A percentile compares a stretch with the other conserved stretches of the same genome.
These are phyloP conservation scores for Puya raimondii DNA, from an alignment of 176 grass and related monocot species.

Conservation along the genomic window DNA sequence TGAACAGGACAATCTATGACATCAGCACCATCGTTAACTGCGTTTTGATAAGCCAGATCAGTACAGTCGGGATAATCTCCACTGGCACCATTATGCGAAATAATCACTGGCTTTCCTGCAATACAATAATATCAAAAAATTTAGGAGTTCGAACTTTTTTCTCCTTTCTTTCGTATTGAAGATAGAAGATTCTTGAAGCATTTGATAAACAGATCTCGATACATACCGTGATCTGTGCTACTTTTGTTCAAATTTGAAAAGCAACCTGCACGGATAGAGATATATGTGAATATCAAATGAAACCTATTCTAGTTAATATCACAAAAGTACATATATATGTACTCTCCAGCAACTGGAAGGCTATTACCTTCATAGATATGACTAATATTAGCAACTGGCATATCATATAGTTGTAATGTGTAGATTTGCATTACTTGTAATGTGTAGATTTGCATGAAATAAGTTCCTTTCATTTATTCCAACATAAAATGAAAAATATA, in stretches of 20 bases:
- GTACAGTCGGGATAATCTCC: slow-evolving; percentile 83
- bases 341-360: background rate
- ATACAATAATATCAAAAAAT: background rate
- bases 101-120: slow-evolving; percentile 57
- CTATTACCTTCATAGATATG: too few species aligned
- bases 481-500: too few species aligned
- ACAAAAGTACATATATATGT: slow-evolving; percentile 1
- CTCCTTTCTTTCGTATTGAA: too few species aligned
- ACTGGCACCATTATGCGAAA: slow-evolving; percentile 84
- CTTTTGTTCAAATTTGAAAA: slow-evolving; percentile 43
- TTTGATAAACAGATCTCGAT: background rate
- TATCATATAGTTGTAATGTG: background rate
- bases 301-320: background rate
- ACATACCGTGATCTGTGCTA: slow-evolving; percentile 56
- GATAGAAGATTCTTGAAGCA: too few species aligned
- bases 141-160: background rate
- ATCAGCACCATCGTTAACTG: slow-evolving; percentile 67
- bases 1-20: slow-evolving; percentile 80
- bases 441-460: background rate
- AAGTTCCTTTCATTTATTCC: background rate
- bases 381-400: background rate
- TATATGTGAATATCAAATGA: slow-evolving; percentile 18
- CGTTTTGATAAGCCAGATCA: slow-evolving; percentile 74
- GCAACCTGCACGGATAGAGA: slow-evolving; percentile 59
- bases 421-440: background rate